Evolutionary conservation across 495 filamentous ascomycete species (phyloP).

Genomic region (Aspergillus leporis): DNA sequence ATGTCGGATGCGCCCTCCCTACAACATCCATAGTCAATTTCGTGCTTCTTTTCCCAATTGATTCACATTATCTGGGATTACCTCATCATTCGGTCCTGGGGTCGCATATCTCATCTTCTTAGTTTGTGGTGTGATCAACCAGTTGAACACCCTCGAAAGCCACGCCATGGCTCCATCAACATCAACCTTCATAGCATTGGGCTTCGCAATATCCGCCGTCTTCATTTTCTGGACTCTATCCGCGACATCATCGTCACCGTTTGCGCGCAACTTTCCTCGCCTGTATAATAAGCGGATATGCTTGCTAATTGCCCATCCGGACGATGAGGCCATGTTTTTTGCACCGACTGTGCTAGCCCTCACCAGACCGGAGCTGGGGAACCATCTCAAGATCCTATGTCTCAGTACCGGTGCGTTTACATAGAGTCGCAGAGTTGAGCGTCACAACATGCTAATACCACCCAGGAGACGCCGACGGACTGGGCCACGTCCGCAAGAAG

Average conservation of each 20-base stretch:
- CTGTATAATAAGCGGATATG: slow-evolving; percentile 79
- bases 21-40: not conserved
- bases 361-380: slow-evolving; percentile 71
- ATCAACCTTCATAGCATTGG: slow-evolving; percentile 26
- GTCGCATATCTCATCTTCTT: not conserved
- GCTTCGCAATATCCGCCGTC: slow-evolving; percentile 34
- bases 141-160: not conserved
- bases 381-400: slow-evolving; percentile 92
- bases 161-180: slow-evolving; percentile 20
- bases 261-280: slow-evolving; percentile 64
- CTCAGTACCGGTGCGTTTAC: slow-evolving; percentile 70
- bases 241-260: slow-evolving; percentile 60
- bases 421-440: not conserved
- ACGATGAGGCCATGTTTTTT: slow-evolving; percentile 99
- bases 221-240: slow-evolving; percentile 50
- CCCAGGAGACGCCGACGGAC: slow-evolving; percentile 78
- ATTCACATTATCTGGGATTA: slow-evolving; percentile 9
- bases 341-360: slow-evolving; percentile 81
- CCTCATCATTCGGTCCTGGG: not conserved
- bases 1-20: slow-evolving; percentile 7
- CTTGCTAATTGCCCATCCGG: slow-evolving; percentile 92
- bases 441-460: slow-evolving; percentile 2
- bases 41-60: not conserved
- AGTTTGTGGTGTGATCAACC: not conserved
- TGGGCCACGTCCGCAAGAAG: slow-evolving; percentile 76